A percentile compares a stretch with the other conserved stretches of the same genome.
phyloP scores from a whole-genome alignment of 73 alveolate genomes.

The Blepharisma stoltei region DNA sequence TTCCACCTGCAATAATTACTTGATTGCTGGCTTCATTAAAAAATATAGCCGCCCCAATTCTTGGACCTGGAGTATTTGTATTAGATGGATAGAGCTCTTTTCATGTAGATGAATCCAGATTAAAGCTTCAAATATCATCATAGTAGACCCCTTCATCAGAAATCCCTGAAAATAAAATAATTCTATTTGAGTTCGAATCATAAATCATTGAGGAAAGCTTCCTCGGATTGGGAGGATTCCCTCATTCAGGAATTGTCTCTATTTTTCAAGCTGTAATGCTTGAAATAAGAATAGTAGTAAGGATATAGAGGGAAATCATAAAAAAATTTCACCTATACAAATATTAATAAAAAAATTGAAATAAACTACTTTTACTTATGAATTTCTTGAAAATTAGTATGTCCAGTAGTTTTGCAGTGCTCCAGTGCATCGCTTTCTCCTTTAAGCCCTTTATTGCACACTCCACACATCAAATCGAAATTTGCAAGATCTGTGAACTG shows the following conservation, averaged over 20 bases:
- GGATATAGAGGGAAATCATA: no score
- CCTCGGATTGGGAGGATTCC: no score
- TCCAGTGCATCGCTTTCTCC: constrained; percentile 82
- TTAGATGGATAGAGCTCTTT: neutral
- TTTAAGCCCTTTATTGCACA: constrained; percentile 67
- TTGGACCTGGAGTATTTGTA: neutral
- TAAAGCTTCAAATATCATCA: neutral
- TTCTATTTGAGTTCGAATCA: no score
- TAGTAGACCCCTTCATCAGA: neutral
- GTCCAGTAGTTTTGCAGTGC: constrained; percentile 85
- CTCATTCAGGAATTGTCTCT: no score
- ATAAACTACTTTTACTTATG: neutral
- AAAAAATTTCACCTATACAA: no score
- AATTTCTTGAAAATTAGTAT: constrained; percentile 68
- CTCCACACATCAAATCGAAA: constrained; percentile 70
- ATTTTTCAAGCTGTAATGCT: no score
- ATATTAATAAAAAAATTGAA: no score
- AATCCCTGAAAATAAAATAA: no score
- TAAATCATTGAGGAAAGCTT: no score
- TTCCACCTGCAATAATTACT: no score
- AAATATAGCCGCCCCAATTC: neutral
- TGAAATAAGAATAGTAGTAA: no score
- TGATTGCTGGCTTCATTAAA: no score
- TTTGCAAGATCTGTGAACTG: constrained; percentile 65
- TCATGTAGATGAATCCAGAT: neutral